A percentile compares a stretch with the other conserved stretches of the same genome.
phyloP scores from a whole-genome alignment of 371 early-diverging fungal genomes.

The Blakeslea trispora region DNA sequence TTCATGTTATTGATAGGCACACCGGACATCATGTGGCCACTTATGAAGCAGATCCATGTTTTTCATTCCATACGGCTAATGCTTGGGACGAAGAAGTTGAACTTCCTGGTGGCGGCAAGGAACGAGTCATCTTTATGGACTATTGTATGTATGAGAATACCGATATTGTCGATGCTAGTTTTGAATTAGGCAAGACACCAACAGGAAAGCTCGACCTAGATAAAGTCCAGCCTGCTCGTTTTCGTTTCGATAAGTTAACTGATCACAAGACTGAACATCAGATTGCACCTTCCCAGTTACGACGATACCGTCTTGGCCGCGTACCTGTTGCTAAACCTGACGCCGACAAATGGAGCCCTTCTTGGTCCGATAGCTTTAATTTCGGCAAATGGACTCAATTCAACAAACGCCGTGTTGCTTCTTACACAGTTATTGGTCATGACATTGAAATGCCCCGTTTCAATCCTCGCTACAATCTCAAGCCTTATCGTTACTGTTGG shows the following conservation, averaged over 20 bases:
- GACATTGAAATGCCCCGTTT: conserved; percentile 66
- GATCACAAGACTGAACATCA: conserved; percentile 36
- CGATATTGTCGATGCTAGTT: conserved; percentile 53
- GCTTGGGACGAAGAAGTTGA: conserved; percentile 57
- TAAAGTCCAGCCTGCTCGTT: conserved; percentile 42
- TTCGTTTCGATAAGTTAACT: conserved; percentile 40
- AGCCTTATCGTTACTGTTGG: conserved; percentile 57
- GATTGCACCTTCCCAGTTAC: conserved; percentile 47
- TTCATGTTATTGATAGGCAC: conserved; percentile 60
- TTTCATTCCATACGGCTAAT: conserved; percentile 63
- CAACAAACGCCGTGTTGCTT: conserved; percentile 46
- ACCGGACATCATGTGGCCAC: conserved; percentile 61
- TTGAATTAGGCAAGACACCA: conserved; percentile 44
- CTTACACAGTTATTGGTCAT: conserved; percentile 41
- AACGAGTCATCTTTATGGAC: conserved; percentile 48
- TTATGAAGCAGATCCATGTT: conserved; percentile 62
- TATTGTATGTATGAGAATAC: conserved; percentile 53
- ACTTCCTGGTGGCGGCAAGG: conserved; percentile 36
- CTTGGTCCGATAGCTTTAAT: conserved; percentile 10
- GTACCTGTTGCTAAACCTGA: conserved; percentile 27
- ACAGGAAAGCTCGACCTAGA: conserved; percentile 28
- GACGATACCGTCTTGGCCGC: conserved; percentile 44
- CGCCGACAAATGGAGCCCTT: conserved; percentile 8
- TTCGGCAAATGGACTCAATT: conserved; percentile 24
- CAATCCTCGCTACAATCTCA: conserved; percentile 49